Evolutionary conservation across 495 filamentous ascomycete genomes (phyloP).

Genomic region (Wilcoxina mikolae): DNA sequence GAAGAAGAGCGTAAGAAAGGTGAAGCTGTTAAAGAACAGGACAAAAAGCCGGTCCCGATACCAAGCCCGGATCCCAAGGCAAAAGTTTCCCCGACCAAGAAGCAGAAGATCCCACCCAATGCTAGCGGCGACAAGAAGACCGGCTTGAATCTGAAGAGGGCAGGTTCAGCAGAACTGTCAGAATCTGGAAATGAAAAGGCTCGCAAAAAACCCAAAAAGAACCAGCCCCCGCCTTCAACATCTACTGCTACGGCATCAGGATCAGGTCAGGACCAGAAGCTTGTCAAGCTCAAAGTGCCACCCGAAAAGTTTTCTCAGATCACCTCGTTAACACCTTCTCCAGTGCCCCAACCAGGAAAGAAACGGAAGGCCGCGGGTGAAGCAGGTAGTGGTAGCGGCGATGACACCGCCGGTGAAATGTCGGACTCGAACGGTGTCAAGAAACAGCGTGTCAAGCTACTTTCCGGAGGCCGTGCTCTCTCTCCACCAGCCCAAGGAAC

Average conservation of each 20-base stretch:
- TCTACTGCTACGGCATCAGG: slow-evolving; percentile 13
- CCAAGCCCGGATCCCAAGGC: slow-evolving; percentile 24
- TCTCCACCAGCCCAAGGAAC: not conserved
- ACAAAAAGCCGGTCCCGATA: slow-evolving; percentile 12
- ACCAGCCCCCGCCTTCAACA: slow-evolving; percentile 32
- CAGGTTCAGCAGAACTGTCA: slow-evolving; percentile 73
- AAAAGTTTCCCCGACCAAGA: slow-evolving; percentile 27
- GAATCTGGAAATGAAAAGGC: slow-evolving; percentile 58
- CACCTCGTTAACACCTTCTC: slow-evolving; percentile 24
- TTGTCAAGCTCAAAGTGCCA: slow-evolving; percentile 31
- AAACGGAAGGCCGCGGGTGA: slow-evolving; percentile 32
- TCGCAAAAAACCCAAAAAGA: slow-evolving; percentile 77
- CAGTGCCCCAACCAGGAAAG: slow-evolving; percentile 35
- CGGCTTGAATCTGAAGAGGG: slow-evolving; percentile 56
- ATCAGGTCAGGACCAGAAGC: slow-evolving; percentile 31
- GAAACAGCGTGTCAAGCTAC: slow-evolving; percentile 40
- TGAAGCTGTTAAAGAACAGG: slow-evolving; percentile 30
- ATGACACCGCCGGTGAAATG: slow-evolving; percentile 60
- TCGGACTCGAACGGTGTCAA: slow-evolving; percentile 49
- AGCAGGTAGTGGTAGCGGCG: slow-evolving; percentile 65
- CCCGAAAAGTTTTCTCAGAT: slow-evolving; percentile 31
- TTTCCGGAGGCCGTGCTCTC: not conserved
- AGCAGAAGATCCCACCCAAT: slow-evolving; percentile 7
- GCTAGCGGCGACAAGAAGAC: slow-evolving; percentile 45
- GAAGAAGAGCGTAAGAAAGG: slow-evolving; percentile 45